A percentile compares a stretch with the other conserved stretches of the same genome.
These are phyloP conservation scores for Crithidia expoeki DNA, from an alignment of 208 protist species.

Conservation along the genomic window DNA sequence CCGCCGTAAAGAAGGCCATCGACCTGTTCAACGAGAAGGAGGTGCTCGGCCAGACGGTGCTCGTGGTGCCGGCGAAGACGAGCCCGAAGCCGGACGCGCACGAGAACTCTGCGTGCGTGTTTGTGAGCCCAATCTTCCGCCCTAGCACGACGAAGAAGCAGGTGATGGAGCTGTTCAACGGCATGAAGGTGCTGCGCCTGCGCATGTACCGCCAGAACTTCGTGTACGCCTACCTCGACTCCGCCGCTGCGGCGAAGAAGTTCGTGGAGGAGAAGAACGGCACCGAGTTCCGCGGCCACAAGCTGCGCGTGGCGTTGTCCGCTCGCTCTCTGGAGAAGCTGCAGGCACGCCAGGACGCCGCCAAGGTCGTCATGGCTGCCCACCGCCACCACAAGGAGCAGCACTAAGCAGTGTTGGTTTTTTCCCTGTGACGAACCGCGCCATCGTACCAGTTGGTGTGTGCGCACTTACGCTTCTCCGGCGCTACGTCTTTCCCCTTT, in stretches of 20 bases:
- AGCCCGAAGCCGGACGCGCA: conserved; percentile 80
- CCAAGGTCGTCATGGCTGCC: conserved; percentile 69
- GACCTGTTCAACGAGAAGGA: conserved; percentile 89
- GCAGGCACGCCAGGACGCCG: conserved; percentile 47
- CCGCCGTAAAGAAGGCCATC: conserved; percentile 87
- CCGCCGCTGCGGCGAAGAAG: conserved; percentile 65
- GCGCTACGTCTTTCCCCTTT: background rate
- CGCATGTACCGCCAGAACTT: conserved; percentile 86
- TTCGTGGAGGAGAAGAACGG: conserved; percentile 84
- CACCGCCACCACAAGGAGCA: conserved; percentile 62
- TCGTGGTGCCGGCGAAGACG: conserved; percentile 73
- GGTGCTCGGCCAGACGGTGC: conserved; percentile 65
- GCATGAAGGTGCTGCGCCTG: conserved; percentile 73
- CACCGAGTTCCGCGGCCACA: conserved; percentile 75
- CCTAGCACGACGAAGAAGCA: conserved; percentile 65
- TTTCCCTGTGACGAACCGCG: background rate
- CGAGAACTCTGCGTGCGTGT: conserved; percentile 75
- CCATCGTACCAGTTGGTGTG: background rate
- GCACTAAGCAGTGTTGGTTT: conserved; percentile 7
- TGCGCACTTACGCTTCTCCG: conserved; percentile 6
- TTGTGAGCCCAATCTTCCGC: conserved; percentile 85
- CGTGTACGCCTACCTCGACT: conserved; percentile 82
- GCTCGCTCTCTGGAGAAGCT: conserved; percentile 78
- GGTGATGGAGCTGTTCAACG: conserved; percentile 72
- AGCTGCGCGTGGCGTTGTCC: conserved; percentile 66